Percentiles rank a stretch among this genome's conserved stretches.
These are phyloP conservation scores for Cladosporium oxysporum DNA, from an alignment of 2,329 filamentous ascomycete genomes.

Conservation along the genomic window DNA sequence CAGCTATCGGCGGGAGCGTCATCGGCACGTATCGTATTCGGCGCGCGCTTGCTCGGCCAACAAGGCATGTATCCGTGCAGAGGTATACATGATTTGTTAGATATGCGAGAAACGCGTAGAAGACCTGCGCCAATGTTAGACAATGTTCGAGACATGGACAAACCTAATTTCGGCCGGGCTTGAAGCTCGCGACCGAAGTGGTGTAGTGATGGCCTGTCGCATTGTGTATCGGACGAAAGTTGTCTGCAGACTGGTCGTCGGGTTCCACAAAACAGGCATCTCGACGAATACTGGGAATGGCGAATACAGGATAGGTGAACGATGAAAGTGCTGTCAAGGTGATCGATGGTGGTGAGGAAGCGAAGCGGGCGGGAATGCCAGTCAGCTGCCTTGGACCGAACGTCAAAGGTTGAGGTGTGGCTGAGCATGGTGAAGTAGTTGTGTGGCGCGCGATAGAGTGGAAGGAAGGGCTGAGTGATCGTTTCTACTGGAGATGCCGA, in stretches of 20 bases:
- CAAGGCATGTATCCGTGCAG: background rate
- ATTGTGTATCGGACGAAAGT: background rate
- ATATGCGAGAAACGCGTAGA: background rate
- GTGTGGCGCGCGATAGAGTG: slow-evolving; percentile 10
- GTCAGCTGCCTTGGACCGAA: slow-evolving; percentile 9
- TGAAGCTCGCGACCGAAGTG: too few species aligned
- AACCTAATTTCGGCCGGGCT: background rate
- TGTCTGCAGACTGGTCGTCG: background rate
- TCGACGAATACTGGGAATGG: slow-evolving; percentile 4
- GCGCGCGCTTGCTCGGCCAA: background rate
- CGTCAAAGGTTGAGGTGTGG: slow-evolving; percentile 12
- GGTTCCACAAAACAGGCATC: background rate
- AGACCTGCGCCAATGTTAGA: slow-evolving; percentile 6
- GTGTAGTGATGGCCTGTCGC: background rate
- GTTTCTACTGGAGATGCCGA: slow-evolving; percentile 32
- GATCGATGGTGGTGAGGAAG: slow-evolving; percentile 2
- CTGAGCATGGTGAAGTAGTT: slow-evolving; percentile 16
- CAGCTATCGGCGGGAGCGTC: background rate
- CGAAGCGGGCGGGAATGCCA: slow-evolving; percentile 8
- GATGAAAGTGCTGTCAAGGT: background rate
- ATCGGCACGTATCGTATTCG: background rate
- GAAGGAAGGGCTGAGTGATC: slow-evolving; percentile 32
- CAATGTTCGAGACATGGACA: background rate
- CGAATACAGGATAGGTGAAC: slow-evolving; percentile 7
- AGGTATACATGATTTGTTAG: background rate